Percentiles rank a stretch among this genome's conserved stretches.
Evolutionary conservation across 2,329 filamentous ascomycete genomes (phyloP).

Genomic region (Paecilomyces niveus): DNA sequence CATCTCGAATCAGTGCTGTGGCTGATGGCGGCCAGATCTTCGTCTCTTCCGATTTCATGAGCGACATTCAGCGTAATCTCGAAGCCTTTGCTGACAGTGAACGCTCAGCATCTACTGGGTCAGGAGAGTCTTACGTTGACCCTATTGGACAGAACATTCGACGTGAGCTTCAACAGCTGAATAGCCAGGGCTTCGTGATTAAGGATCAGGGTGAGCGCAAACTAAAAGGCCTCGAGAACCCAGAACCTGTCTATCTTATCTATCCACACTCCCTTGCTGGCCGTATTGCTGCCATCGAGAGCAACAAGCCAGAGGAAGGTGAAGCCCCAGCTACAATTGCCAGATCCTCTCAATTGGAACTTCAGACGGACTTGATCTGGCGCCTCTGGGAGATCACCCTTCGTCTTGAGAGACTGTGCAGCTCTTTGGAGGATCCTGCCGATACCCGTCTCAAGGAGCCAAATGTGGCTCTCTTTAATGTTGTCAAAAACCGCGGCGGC

Average conservation of each 20-base stretch:
- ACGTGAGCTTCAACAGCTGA: slow-evolving; percentile 78
- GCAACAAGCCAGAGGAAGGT: slow-evolving; percentile 41
- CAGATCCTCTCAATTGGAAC: slow-evolving; percentile 59
- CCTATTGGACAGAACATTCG: slow-evolving; percentile 68
- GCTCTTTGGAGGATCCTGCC: slow-evolving; percentile 67
- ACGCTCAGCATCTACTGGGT: slow-evolving; percentile 58
- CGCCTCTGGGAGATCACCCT: slow-evolving; percentile 82
- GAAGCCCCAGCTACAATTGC: slow-evolving; percentile 50
- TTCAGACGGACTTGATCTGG: slow-evolving; percentile 84
- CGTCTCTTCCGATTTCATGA: slow-evolving; percentile 94
- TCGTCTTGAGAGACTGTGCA: slow-evolving; percentile 88
- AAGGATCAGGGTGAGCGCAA: slow-evolving; percentile 94
- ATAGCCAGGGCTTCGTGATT: slow-evolving; percentile 88
- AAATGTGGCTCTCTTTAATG: slow-evolving; percentile 74
- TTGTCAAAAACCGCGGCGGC: slow-evolving; percentile 63
- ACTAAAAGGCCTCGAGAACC: slow-evolving; percentile 94
- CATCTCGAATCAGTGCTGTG: slow-evolving; percentile 85
- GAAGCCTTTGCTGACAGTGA: slow-evolving; percentile 86
- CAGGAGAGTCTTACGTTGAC: slow-evolving; percentile 68
- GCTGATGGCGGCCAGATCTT: slow-evolving; percentile 96
- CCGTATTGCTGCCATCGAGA: slow-evolving; percentile 47
- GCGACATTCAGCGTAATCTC: slow-evolving; percentile 84
- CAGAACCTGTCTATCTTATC: slow-evolving; percentile 89
- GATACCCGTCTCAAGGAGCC: slow-evolving; percentile 63
- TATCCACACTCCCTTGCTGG: slow-evolving; percentile 85